A percentile compares a stretch with the other conserved stretches of the same genome.
Evolutionary conservation across 176 grass and related monocot species (phyloP).

Genomic region (Aegilops tauschii): DNA sequence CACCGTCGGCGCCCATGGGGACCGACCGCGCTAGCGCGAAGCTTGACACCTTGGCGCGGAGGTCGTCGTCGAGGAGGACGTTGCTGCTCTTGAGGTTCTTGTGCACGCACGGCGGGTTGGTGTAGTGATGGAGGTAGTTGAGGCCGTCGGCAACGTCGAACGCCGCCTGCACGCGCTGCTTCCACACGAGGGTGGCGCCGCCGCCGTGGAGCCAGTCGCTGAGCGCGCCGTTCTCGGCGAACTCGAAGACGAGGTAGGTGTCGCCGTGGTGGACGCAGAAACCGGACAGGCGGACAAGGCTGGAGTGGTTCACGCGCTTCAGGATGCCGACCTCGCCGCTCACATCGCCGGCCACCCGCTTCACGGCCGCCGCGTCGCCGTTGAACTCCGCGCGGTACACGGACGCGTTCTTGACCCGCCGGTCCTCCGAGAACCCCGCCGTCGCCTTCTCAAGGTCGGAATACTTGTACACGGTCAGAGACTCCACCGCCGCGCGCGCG

Average conservation of each 20-base stretch:
- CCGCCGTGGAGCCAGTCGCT: slow-evolving; percentile 59
- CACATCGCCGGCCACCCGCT: slow-evolving; percentile 5
- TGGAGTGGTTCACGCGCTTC: slow-evolving; percentile 11
- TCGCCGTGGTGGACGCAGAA: slow-evolving; percentile 35
- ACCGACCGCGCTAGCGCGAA: slow-evolving; percentile 68
- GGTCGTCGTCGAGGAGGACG: slow-evolving; percentile 64
- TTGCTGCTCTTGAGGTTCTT: slow-evolving; percentile 84
- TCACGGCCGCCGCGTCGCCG: slow-evolving; percentile 15
- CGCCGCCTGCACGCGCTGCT: slow-evolving; percentile 63
- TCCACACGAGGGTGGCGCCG: slow-evolving; percentile 36
- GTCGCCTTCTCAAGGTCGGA: not conserved
- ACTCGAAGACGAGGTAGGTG: slow-evolving; percentile 80
- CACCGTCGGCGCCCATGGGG: not conserved
- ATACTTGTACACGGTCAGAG: not conserved
- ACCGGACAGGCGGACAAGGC: slow-evolving; percentile 8
- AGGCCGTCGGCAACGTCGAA: slow-evolving; percentile 70
- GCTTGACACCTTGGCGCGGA: slow-evolving; percentile 70
- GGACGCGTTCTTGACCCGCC: not conserved
- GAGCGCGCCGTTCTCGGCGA: slow-evolving; percentile 69
- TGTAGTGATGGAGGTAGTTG: slow-evolving; percentile 86
- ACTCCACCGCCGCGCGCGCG: slow-evolving; percentile 39
- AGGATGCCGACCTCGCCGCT: slow-evolving; percentile 15
- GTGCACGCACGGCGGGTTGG: slow-evolving; percentile 69
- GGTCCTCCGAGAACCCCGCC: not conserved
- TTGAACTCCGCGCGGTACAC: slow-evolving; percentile 4